These are phyloP conservation scores for Aspergillus glaucus DNA, from an alignment of 2,329 filamentous ascomycete species.

Conservation along the genomic window DNA sequence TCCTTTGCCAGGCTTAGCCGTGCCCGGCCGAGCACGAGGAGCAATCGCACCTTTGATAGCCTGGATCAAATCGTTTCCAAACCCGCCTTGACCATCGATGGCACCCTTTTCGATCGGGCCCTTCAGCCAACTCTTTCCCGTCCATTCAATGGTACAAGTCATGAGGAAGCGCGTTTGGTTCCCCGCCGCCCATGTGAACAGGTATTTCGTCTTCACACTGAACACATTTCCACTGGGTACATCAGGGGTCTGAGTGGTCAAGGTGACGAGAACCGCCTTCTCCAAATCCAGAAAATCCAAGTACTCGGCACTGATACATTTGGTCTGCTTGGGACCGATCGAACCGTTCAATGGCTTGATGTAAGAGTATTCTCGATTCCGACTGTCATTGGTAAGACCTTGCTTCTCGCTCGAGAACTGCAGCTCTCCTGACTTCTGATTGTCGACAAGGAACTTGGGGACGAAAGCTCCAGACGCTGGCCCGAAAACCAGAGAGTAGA, in stretches of 20 bases:
- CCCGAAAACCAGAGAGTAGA: slow-evolving; percentile 85
- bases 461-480: slow-evolving; percentile 73
- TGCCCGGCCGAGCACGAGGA: slow-evolving; percentile 51
- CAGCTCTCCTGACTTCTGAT: slow-evolving; percentile 85
- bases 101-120: slow-evolving; percentile 94
- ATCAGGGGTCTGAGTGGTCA: slow-evolving; percentile 84
- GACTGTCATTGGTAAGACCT: slow-evolving; percentile 68
- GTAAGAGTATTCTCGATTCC: slow-evolving; percentile 70
- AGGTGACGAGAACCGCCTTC: slow-evolving; percentile 74
- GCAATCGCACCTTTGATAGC: slow-evolving; percentile 67
- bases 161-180: slow-evolving; percentile 80
- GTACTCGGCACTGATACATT: slow-evolving; percentile 80
- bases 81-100: slow-evolving; percentile 78
- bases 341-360: slow-evolving; percentile 81
- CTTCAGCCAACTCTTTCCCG: slow-evolving; percentile 96
- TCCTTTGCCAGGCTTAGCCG: slow-evolving; percentile 45
- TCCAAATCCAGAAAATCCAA: slow-evolving; percentile 83
- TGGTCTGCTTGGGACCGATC: slow-evolving; percentile 90
- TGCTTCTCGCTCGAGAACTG: slow-evolving; percentile 76
- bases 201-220: slow-evolving; percentile 86
- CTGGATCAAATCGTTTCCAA: slow-evolving; percentile 72
- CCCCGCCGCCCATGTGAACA: slow-evolving; percentile 82
- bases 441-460: slow-evolving; percentile 74
- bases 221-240: slow-evolving; percentile 93
- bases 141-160: slow-evolving; percentile 91